Percentiles rank a stretch among this genome's conserved stretches.
phyloP scores from a whole-genome alignment of 768 basidiomycete species.

The Phlegmacium glaucopus region DNA sequence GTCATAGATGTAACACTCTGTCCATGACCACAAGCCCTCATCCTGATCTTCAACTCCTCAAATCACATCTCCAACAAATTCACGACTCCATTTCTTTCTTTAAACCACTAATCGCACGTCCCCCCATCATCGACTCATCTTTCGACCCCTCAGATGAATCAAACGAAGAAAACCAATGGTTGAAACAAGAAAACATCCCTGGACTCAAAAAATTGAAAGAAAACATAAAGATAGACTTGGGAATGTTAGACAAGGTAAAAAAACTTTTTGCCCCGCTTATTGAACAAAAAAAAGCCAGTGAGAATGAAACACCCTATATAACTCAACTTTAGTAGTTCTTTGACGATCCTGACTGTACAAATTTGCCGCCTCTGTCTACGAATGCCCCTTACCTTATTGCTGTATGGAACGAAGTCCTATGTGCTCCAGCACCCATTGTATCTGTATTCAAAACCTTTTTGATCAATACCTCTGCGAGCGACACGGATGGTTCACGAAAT shows the following conservation, averaged over 20 bases:
- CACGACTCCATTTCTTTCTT: conserved; percentile 34
- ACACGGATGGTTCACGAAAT: conserved; percentile 10
- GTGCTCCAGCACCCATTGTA: conserved; percentile 53
- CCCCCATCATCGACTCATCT: conserved; percentile 47
- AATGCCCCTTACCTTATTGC: conserved; percentile 80
- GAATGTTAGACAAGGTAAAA: conserved; percentile 45
- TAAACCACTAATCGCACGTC: conserved; percentile 32
- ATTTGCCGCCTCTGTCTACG: conserved; percentile 56
- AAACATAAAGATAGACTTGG: conserved; percentile 41
- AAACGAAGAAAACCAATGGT: conserved; percentile 38
- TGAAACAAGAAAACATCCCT: conserved; percentile 39
- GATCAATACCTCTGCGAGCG: conserved; percentile 7
- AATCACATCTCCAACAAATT: conserved; percentile 27
- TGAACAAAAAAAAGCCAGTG: background rate
- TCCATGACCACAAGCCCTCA: no score
- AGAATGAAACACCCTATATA: conserved; percentile 10
- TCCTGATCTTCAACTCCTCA: conserved; percentile 29
- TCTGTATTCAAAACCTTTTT: conserved; percentile 57
- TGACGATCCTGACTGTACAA: conserved; percentile 38
- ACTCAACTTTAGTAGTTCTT: conserved; percentile 57
- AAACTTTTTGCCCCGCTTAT: conserved; percentile 1
- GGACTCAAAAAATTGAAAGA: conserved; percentile 46
- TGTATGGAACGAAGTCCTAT: conserved; percentile 77
- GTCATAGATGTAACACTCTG: no score
- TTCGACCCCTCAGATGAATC: conserved; percentile 27